phyloP scores from a whole-genome alignment of 306 rosid genomes.

The Pyrus bretschneideri region DNA sequence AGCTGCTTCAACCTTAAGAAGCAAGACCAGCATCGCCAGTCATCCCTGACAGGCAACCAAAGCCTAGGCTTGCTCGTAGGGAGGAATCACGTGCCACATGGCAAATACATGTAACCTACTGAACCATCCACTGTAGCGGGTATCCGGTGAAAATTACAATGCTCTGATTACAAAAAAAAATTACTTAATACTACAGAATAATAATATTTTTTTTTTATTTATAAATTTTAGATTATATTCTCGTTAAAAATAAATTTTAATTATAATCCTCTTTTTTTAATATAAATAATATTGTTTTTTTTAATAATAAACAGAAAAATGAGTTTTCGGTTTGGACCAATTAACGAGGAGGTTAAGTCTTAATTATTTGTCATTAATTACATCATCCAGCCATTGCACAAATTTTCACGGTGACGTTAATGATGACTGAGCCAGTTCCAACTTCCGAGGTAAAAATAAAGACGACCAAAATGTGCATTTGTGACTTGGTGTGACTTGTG shows the following conservation, averaged over 20 bases:
- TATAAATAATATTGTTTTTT: too few relatives aligned
- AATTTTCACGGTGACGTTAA: constrained; percentile 6
- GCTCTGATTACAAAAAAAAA: neutral
- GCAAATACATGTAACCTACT: neutral
- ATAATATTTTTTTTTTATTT: accelerated
- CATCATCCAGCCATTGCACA: neutral
- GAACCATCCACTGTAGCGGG: neutral
- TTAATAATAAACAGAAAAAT: neutral
- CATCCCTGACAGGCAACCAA: neutral
- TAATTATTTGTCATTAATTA: neutral
- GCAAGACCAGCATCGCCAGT: neutral
- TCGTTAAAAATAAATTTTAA: accelerated
- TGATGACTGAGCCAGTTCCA: neutral
- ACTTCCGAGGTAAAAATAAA: neutral
- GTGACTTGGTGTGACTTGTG: neutral
- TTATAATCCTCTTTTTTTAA: accelerated
- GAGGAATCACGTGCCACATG: constrained; percentile 28
- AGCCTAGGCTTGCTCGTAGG: constrained; percentile 9
- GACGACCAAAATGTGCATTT: neutral
- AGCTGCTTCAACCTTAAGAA: neutral
- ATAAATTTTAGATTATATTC: accelerated
- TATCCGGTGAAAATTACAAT: neutral
- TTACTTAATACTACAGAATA: too few relatives aligned
- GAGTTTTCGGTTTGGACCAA: neutral
- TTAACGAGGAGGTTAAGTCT: constrained; percentile 1